These are phyloP conservation scores for Amaranthus cruentus DNA, from an alignment of 148 eudicot genomes.

Conservation along the genomic window DNA sequence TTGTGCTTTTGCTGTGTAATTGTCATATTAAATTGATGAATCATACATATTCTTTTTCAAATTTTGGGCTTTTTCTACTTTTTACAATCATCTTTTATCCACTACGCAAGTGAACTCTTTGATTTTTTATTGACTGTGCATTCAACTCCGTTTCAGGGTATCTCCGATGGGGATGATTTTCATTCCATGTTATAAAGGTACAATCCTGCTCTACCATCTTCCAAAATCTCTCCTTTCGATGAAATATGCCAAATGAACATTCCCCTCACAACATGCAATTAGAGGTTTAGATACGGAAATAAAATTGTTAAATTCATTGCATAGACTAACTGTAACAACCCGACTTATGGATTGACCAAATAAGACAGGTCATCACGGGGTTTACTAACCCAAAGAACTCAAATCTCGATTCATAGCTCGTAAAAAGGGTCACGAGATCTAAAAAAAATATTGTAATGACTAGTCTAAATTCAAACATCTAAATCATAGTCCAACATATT, in stretches of 20 bases:
- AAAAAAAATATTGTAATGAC: too few relatives aligned
- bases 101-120: not conserved
- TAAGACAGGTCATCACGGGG: too few relatives aligned
- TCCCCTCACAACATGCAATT: too few relatives aligned
- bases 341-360: too few relatives aligned
- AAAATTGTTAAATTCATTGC: too few relatives aligned
- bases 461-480: too few relatives aligned
- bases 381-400: too few relatives aligned
- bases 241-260: not conserved
- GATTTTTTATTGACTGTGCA: not conserved
- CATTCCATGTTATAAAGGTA: conserved; percentile 96
- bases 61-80: not conserved
- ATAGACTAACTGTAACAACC: not conserved
- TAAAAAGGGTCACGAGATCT: too few relatives aligned
- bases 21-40: not conserved
- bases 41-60: not conserved
- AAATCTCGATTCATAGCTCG: too few relatives aligned
- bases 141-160: conserved; percentile 46
- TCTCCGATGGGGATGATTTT: conserved; percentile 98
- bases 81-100: not conserved
- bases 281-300: not conserved
- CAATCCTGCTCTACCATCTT: conserved; percentile 2
- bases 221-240: not conserved
- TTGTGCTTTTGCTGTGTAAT: not conserved
- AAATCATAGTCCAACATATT: too few relatives aligned